Percentiles rank a stretch among this genome's conserved stretches.
Evolutionary conservation across 2,329 filamentous ascomycete genomes (phyloP).

Genomic region (Aspergillus udagawae): DNA sequence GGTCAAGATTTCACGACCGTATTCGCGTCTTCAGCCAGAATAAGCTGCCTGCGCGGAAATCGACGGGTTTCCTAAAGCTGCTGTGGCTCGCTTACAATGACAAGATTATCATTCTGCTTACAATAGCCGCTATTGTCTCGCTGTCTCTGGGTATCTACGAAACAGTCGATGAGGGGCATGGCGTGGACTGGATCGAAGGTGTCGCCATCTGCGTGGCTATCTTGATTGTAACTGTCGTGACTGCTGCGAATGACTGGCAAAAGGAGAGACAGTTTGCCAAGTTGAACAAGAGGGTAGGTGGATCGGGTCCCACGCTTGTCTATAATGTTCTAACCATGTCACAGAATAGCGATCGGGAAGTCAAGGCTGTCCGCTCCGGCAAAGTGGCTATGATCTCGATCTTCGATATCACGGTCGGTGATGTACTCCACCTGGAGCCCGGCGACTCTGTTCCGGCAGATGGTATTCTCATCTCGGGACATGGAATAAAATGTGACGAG

Average conservation of each 20-base stretch:
- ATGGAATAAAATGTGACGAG: constrained; percentile 67
- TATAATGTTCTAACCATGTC: constrained; percentile 18
- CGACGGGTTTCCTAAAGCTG: constrained; percentile 56
- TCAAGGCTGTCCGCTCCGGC: constrained; percentile 65
- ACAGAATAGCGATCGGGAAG: constrained; percentile 61
- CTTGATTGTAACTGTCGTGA: constrained; percentile 60
- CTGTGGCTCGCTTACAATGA: constrained; percentile 71
- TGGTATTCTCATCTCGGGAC: constrained; percentile 63
- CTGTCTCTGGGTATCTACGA: constrained; percentile 67
- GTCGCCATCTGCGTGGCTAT: constrained; percentile 65
- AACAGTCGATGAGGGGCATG: constrained; percentile 49
- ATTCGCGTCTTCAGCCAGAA: constrained; percentile 59
- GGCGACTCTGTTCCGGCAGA: constrained; percentile 69
- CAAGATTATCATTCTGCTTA: constrained; percentile 67
- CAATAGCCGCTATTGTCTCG: constrained; percentile 64
- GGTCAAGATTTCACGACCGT: constrained; percentile 51
- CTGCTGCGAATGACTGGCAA: constrained; percentile 64
- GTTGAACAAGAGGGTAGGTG: constrained; percentile 50
- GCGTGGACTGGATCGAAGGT: constrained; percentile 64
- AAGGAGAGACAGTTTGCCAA: constrained; percentile 64
- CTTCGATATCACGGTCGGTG: constrained; percentile 65
- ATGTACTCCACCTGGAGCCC: constrained; percentile 64
- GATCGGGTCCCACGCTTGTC: no score
- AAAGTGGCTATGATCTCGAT: constrained; percentile 61
- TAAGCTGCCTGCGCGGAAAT: constrained; percentile 59